Base-by-base conservation (phyloP, 225 moss, liverwort and hornwort species). In the Asterella californica region DNA sequence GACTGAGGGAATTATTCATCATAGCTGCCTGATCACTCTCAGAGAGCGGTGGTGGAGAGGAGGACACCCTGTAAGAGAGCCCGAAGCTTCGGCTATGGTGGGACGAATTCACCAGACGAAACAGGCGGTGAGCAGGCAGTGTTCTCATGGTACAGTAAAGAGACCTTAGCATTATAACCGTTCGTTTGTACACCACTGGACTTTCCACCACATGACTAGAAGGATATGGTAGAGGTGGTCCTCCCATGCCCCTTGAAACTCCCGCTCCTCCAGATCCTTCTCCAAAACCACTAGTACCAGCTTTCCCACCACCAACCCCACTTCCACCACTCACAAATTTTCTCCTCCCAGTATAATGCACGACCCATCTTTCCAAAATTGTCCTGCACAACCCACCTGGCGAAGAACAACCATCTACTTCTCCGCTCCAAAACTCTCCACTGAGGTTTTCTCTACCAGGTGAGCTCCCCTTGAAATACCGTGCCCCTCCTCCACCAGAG, bases 161-260 rank as follows among this genome's bases (percentile, higher is more conserved):
- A 34, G 95, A 93, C 50, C 99, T 92, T 52, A 99, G 83, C 99
- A 99, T 90, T 63, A 95, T 99, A 82, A 99, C 92, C 14, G 95
- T 90, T 72, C 99, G 88, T 78, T 99, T 99, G 55, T 99, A 99
- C 71, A 99, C 93, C 82, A 95, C 93, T 10, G 99, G 89, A 80
- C 89, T 88, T 83, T 94, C 94, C 85, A 94, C 83, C 47, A 80
- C 87, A 78, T 94, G 93, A 83, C 85, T 92, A 54, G 87, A 81
- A 67, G 90, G 86, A 88, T 82, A 82, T 4, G 86, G 82, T 59
- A 80, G 80, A 63, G 82, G 87, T 21, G 90, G 74, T 53, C 82
- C 83, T 50, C 87, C 89, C 77, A 75, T 81, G 30, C 79, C 82
- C 65, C 75, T 80, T 18, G 9, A 36, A n/a, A 65, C 54, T 57